phyloP scores from a whole-genome alignment of 441 rosid species.

The Eugenia klotzschiana region DNA sequence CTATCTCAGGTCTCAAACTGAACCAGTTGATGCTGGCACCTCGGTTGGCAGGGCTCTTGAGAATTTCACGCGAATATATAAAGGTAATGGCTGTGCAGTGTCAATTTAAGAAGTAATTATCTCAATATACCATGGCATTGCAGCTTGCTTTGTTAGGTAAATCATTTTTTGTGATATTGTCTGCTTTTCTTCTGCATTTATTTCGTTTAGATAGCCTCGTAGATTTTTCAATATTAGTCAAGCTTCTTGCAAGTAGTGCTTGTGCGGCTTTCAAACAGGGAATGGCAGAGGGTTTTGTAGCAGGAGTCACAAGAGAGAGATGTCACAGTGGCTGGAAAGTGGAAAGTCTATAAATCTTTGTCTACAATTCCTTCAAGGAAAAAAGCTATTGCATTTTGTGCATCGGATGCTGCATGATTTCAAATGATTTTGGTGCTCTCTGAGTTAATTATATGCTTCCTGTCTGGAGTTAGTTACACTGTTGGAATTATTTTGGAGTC shows the following conservation, averaged over 20 bases:
- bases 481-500: not conserved
- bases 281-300: not conserved
- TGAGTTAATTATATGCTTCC: not conserved
- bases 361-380: not conserved
- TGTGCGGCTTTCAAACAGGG: not conserved
- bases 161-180: not conserved
- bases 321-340: not conserved
- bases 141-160: not conserved
- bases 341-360: not conserved
- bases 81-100: constrained; percentile 30
- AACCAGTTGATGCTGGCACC: constrained; percentile 95
- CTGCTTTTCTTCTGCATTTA: not conserved
- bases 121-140: not conserved
- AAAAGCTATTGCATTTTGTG: not conserved
- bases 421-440: not conserved
- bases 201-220: not conserved
- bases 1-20: constrained; percentile 77
- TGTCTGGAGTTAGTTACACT: not conserved
- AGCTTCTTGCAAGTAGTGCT: not conserved
- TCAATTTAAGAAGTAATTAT: not conserved
- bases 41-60: constrained; percentile 68
- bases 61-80: constrained; percentile 57
- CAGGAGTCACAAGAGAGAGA: not conserved
- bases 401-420: not conserved
- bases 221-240: not conserved